These are phyloP conservation scores for Trichophyton schoenleinii DNA, from an alignment of 2,329 filamentous ascomycete genomes.

Conservation along the genomic window DNA sequence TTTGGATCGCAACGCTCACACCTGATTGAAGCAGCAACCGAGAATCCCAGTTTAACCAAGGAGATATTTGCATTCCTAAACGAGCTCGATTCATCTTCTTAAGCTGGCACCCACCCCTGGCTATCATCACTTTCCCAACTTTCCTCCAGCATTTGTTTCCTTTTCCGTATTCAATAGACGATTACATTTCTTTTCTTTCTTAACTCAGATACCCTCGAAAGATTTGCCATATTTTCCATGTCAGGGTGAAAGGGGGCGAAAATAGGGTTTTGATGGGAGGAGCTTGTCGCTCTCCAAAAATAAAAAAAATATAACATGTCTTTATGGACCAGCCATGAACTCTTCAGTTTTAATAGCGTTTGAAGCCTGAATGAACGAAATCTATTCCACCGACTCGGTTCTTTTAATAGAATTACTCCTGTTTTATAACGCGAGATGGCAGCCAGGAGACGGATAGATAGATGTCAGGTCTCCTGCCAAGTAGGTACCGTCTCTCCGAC, in stretches of 20 bases:
- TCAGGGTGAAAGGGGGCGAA: not conserved
- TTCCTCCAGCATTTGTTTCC: not conserved
- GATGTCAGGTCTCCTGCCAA: not conserved
- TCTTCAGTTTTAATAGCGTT: not conserved
- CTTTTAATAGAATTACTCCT: not conserved
- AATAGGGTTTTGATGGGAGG: not conserved
- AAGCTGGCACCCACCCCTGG: not conserved
- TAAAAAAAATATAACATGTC: not conserved
- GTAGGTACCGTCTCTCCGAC: not conserved
- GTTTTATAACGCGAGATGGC: not conserved
- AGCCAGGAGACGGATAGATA: not conserved
- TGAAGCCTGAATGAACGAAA: not conserved
- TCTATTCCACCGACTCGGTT: not conserved
- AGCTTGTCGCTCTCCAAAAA: not conserved
- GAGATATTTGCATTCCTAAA: slow-evolving; percentile 33
- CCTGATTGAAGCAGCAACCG: slow-evolving; percentile 29
- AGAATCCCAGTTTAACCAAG: slow-evolving; percentile 31
- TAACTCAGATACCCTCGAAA: not conserved
- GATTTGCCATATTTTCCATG: not conserved
- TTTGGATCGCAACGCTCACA: slow-evolving; percentile 29
- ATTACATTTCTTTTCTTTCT: not conserved
- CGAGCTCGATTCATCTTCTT: slow-evolving; percentile 19
- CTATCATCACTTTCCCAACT: not conserved
- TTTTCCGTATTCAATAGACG: not conserved
- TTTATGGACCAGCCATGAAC: not conserved